A percentile compares a stretch with the other conserved stretches of the same genome.
Conservation (phyloP, 306 rosid genomes). For the Trifolium dubium region DNA sequence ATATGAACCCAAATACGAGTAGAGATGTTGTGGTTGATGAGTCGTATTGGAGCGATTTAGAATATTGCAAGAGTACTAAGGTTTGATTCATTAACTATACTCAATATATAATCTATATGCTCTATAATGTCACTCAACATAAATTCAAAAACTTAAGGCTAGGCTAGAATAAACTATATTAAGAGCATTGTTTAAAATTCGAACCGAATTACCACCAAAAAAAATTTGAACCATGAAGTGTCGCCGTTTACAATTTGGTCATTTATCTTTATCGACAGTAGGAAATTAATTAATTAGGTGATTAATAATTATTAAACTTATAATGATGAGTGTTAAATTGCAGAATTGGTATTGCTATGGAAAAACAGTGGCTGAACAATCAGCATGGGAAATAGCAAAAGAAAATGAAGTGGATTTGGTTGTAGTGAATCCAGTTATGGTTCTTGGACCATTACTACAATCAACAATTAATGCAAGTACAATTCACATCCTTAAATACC, state of each 20-base stretch:
- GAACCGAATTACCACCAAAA: too few relatives aligned
- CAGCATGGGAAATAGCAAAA: slow-evolving; percentile 74
- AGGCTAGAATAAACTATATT: too few relatives aligned
- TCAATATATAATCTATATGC: neutral
- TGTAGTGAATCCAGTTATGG: slow-evolving; percentile 85
- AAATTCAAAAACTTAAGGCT: too few relatives aligned
- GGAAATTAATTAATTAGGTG: neutral
- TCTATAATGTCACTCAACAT: neutral
- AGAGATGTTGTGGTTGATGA: slow-evolving; percentile 74
- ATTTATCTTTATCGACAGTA: too few relatives aligned
- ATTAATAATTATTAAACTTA: too few relatives aligned
- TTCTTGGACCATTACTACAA: slow-evolving; percentile 79
- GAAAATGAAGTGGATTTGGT: slow-evolving; percentile 72
- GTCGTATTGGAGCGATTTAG: slow-evolving; percentile 87
- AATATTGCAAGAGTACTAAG: slow-evolving; percentile 88
- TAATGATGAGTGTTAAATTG: neutral
- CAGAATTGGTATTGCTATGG: slow-evolving; percentile 97
- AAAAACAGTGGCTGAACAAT: slow-evolving; percentile 82
- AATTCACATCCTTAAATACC: slow-evolving; percentile 72
- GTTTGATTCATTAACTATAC: slow-evolving; percentile 31
- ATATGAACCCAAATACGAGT: slow-evolving; percentile 73
- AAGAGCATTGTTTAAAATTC: too few relatives aligned
- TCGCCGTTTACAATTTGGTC: too few relatives aligned
- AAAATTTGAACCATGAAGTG: too few relatives aligned
- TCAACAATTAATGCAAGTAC: slow-evolving; percentile 75